Base-by-base conservation (phyloP, 768 basidiomycete genomes). In the Tricholoma furcatifolium region DNA sequence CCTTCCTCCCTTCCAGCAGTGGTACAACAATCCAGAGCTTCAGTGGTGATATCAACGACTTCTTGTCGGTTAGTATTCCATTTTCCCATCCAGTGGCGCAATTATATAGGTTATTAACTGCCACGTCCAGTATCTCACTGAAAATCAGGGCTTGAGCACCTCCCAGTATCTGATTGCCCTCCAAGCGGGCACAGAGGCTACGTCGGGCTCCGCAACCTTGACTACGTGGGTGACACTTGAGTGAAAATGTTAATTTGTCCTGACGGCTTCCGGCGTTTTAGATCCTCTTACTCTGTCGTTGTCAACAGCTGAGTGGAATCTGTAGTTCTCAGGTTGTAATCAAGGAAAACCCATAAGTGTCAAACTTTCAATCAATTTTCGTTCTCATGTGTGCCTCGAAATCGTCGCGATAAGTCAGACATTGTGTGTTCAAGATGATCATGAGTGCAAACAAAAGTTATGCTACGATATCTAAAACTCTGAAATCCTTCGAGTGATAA, bases 401-500 rank as follows among this genome's bases (percentile, higher is more conserved):
- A 27, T 27, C 7, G 7, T 27, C 7, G 27, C 27, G 7, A 7
- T 4, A 27, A 3, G 27, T 7, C 27, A 27, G 3, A 4, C 4
- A 27, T 27, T 27, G 27, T 27, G 3, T 7, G 3, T 27, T 3
- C 4, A 27, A 7, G 27, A 27, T 3, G 7, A 27, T 27, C 27
- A 27, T 27, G 27, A 27, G 27, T 7, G 3, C 27, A 27, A 27
- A 27, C 27, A 7, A 27, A 27, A 27, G 27, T n/a, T n/a, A 4
- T 7, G 7, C 27, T 27, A 27, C 7, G 27, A 3, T 27, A 38
- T 38, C 27, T 47, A 17, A 51, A 31, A 34, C 68, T 21, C 78
- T 78, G 62, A 82, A 98, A 62, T 96, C 87, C 65, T 82, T 82
- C 54, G 97, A 72, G 60, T 89, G 83, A 73, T 95, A 98, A 98